Conservation (phyloP, 2,329 filamentous ascomycete genomes). For the Torrubiellomyces zombiae region DNA sequence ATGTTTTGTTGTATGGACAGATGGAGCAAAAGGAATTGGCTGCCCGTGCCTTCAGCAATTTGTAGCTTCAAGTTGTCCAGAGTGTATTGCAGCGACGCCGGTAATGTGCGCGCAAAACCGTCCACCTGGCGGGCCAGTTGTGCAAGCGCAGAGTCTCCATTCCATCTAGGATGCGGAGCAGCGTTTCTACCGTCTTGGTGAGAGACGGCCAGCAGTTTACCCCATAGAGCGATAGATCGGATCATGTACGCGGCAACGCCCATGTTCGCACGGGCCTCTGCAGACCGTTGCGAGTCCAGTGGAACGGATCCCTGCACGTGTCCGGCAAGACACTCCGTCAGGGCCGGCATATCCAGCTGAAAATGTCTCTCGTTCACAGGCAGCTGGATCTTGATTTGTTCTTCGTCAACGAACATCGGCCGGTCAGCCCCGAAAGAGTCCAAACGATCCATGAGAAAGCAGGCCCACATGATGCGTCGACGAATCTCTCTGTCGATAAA, state of each 20-base stretch:
- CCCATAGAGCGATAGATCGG: constrained; percentile 74
- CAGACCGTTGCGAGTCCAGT: constrained; percentile 45
- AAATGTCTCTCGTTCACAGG: constrained; percentile 85
- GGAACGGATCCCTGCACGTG: constrained; percentile 45
- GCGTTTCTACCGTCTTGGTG: constrained; percentile 76
- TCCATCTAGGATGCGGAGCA: constrained; percentile 68
- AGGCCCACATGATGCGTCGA: constrained; percentile 92
- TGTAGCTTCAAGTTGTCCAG: constrained; percentile 72
- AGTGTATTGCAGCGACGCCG: constrained; percentile 55
- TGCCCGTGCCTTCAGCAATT: constrained; percentile 67
- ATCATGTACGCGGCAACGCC: constrained; percentile 86
- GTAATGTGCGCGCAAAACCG: constrained; percentile 52
- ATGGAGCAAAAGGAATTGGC: constrained; percentile 86
- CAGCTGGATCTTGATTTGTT: constrained; percentile 74
- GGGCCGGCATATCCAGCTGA: constrained; percentile 75
- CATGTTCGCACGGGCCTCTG: constrained; percentile 68
- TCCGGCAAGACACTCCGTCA: constrained; percentile 70
- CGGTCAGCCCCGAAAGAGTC: constrained; percentile 90
- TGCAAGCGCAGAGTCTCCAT: constrained; percentile 58
- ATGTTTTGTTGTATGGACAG: constrained; percentile 79
- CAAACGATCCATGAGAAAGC: constrained; percentile 93
- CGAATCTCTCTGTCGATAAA: constrained; percentile 90
- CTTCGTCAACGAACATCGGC: constrained; percentile 80
- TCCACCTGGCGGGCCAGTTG: constrained; percentile 54
- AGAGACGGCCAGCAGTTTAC: constrained; percentile 72